Evolutionary conservation across 345 rosid species (phyloP), one percentile per base, ranked within the genome.

Genomic region (Murraya koenigii): DNA sequence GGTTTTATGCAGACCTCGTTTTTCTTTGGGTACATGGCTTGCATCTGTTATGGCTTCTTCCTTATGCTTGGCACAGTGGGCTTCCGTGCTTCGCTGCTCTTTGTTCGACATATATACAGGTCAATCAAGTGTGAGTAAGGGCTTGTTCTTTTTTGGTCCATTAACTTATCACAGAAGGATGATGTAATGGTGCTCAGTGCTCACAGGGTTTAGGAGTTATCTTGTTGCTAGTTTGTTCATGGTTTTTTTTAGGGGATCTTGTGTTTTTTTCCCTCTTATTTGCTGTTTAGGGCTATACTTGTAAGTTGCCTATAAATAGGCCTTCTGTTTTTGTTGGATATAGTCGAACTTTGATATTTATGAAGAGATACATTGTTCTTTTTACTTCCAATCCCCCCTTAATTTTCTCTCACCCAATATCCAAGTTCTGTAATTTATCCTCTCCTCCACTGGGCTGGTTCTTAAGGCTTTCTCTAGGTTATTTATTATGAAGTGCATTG

Each of bases 1-100:
- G 97, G 97, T 60, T 91, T 93, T 85, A 91, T 93, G 95, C 94
- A 93, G 84, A 91, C 94, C 36, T 90, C 97, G 0, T 93, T 91
- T 86, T 93, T 91, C 90, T 93, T 91, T 60, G 94, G 94, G 22
- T 93, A 93, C 84, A 91, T 93, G 97, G 94, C 94, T 60, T 93
- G 95, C 87, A 87, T 91, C 80, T 93, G 97, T 80, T 91, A 89
- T 66, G 92, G 94, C 30, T 90, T 93, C 94, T 89, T 93, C 87
- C 92, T 93, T 60, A 89, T 93, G 97, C 95, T 93, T 0, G 94
- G 97, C 55, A 72, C 87, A 2, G 89, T 90, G 17, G 97, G 97
- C 44, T 93, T 93, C 89, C 92, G 91, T 6, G 94, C 97, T 0
- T 85, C 94, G 2, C 81, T 93, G 54, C 79, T 91, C 77, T 88